Conservation (phyloP, 306 rosid genomes). For the Casuarina cunninghamiana region DNA sequence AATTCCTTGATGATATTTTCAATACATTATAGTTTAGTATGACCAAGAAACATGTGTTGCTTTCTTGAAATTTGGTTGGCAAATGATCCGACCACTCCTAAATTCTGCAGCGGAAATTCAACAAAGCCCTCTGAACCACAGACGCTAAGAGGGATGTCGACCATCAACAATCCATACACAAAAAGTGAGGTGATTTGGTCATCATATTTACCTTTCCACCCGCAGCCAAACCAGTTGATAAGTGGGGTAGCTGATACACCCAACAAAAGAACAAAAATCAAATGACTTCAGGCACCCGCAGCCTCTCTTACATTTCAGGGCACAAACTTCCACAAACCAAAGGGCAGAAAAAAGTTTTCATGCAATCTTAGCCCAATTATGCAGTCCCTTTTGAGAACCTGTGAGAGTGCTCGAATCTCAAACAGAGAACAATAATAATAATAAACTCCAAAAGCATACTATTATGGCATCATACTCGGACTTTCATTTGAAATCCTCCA, state of each 20-base stretch:
- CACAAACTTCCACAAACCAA: not conserved
- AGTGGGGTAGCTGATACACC: conserved; percentile 15
- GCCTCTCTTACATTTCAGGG: not conserved
- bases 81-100: not conserved
- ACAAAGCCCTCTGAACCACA: not conserved
- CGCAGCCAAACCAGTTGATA: conserved; percentile 18
- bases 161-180: too few relatives aligned
- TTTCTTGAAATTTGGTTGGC: not conserved
- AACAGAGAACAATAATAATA: not conserved
- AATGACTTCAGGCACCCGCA: not conserved
- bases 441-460: conserved; percentile 3
- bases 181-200: conserved; percentile 15
- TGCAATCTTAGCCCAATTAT: not conserved
- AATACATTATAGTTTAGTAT: too few relatives aligned
- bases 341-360: not conserved
- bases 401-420: conserved; percentile 12
- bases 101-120: not conserved
- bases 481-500: conserved; percentile 6
- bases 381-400: not conserved
- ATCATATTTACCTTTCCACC: not conserved
- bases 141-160: not conserved
- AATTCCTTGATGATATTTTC: too few relatives aligned
- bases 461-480: conserved; percentile 34
- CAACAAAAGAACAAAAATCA: not conserved
- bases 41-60: not conserved